A percentile compares a stretch with the other conserved stretches of the same genome.
phyloP scores from a whole-genome alignment of 768 basidiomycete species.

The Leucosporidium scottii region DNA sequence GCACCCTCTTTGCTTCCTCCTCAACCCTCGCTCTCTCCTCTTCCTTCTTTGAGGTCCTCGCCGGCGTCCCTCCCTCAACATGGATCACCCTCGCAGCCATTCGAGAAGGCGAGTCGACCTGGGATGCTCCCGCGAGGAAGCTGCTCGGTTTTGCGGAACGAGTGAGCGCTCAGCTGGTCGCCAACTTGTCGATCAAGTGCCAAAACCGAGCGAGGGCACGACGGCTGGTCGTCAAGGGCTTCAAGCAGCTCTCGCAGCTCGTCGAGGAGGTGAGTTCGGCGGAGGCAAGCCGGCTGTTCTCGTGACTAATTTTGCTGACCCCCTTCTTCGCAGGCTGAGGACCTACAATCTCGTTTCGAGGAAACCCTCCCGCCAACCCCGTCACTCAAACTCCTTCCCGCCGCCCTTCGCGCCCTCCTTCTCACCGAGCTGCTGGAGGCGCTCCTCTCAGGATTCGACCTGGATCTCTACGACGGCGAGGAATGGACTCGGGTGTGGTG shows the following conservation, averaged over 20 bases:
- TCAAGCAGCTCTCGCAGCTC: not conserved
- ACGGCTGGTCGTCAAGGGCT: slow-evolving; percentile 3
- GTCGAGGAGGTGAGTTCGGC: not conserved
- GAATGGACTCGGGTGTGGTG: slow-evolving; percentile 15
- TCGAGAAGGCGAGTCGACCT: not conserved
- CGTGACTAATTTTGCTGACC: too few relatives aligned
- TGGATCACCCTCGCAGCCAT: not conserved
- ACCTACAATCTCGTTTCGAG: too few relatives aligned
- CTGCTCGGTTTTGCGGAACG: slow-evolving; percentile 6
- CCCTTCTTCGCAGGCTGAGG: not conserved
- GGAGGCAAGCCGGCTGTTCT: not conserved
- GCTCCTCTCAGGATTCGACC: slow-evolving; percentile 18
- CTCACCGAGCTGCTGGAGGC: slow-evolving; percentile 13
- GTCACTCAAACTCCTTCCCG: not conserved
- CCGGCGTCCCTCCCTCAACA: slow-evolving; percentile 1
- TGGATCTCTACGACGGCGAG: slow-evolving; percentile 4
- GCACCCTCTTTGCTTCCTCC: slow-evolving; percentile 9
- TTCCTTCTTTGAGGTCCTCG: slow-evolving; percentile 16
- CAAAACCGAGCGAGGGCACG: slow-evolving; percentile 25
- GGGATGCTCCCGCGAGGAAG: slow-evolving; percentile 6
- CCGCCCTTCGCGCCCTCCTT: slow-evolving; percentile 1
- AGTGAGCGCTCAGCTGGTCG: not conserved
- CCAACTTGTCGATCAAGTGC: not conserved
- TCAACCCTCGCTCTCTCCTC: slow-evolving; percentile 1
- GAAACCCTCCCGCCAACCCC: not conserved